Conservation (phyloP, 208 protist species). For the Tritrichomonas musculus region DNA sequence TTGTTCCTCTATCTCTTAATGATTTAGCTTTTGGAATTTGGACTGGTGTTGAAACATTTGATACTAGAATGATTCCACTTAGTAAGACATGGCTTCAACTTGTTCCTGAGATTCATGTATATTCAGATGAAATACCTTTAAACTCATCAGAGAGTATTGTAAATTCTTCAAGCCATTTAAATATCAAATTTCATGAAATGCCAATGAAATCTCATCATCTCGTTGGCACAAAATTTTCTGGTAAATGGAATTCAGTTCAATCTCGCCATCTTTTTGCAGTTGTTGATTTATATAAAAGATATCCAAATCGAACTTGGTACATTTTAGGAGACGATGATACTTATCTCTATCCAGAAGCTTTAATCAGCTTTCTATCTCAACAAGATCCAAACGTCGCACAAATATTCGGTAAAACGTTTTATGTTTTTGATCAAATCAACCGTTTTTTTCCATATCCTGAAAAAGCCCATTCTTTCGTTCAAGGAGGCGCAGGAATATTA, state of each 20-base stretch:
- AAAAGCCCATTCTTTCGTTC: not conserved
- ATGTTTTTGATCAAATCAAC: not conserved
- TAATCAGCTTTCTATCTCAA: not conserved
- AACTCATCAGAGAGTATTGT: not conserved
- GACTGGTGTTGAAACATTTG: not conserved
- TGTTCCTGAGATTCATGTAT: not conserved
- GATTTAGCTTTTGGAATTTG: constrained; percentile 27
- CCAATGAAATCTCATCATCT: not conserved
- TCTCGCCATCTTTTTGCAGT: constrained; percentile 10
- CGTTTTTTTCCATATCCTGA: not conserved
- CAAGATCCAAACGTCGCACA: not conserved
- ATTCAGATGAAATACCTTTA: not conserved
- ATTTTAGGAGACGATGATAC: constrained; percentile 18
- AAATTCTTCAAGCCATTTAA: not conserved
- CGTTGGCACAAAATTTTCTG: not conserved
- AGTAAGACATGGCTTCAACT: not conserved
- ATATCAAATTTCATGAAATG: constrained; percentile 16
- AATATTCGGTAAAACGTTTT: not conserved
- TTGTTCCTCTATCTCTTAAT: not conserved
- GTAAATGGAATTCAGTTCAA: not conserved
- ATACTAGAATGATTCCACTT: not conserved
- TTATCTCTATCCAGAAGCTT: not conserved
- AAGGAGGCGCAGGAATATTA: not conserved
- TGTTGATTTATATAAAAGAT: not conserved
- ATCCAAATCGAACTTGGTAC: constrained; percentile 18